Evolutionary conservation across 192 early-diverging fungal species (phyloP).

Genomic region (Chytriomyces confervae): DNA sequence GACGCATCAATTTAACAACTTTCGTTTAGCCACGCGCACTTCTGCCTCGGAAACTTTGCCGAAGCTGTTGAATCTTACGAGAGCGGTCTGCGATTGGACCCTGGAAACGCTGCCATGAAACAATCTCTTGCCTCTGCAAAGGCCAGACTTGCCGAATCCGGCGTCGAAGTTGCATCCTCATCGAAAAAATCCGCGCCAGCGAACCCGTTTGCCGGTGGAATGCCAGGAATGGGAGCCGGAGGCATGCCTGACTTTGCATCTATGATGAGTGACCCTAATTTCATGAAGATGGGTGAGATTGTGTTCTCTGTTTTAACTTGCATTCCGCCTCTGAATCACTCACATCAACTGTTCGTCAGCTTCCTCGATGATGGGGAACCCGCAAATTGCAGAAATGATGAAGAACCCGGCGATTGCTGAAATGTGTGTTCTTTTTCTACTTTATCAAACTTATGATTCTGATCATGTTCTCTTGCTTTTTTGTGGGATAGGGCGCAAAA

Average conservation of each 20-base stretch:
- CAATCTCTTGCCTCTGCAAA: slow-evolving; percentile 75
- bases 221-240: slow-evolving; percentile 49
- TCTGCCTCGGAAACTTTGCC: slow-evolving; percentile 80
- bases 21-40: slow-evolving; percentile 80
- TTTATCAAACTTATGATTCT: slow-evolving; percentile 8
- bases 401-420: slow-evolving; percentile 88
- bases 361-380: slow-evolving; percentile 60
- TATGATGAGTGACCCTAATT: slow-evolving; percentile 90
- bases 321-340: neutral
- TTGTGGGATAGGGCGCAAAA: slow-evolving; percentile 67
- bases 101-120: slow-evolving; percentile 81
- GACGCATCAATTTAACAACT: neutral
- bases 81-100: slow-evolving; percentile 80
- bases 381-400: slow-evolving; percentile 87
- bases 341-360: slow-evolving; percentile 16
- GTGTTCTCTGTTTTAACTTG: neutral
- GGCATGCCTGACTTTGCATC: slow-evolving; percentile 76
- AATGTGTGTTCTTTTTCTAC: slow-evolving; percentile 62
- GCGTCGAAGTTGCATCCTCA: slow-evolving; percentile 14
- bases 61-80: slow-evolving; percentile 91
- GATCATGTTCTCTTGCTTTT: neutral
- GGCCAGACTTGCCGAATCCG: slow-evolving; percentile 27
- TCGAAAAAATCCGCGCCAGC: slow-evolving; percentile 9
- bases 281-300: slow-evolving; percentile 86
- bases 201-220: slow-evolving; percentile 62